Conservation (phyloP, 345 rosid genomes). For the Cardamine resedifolia region DNA sequence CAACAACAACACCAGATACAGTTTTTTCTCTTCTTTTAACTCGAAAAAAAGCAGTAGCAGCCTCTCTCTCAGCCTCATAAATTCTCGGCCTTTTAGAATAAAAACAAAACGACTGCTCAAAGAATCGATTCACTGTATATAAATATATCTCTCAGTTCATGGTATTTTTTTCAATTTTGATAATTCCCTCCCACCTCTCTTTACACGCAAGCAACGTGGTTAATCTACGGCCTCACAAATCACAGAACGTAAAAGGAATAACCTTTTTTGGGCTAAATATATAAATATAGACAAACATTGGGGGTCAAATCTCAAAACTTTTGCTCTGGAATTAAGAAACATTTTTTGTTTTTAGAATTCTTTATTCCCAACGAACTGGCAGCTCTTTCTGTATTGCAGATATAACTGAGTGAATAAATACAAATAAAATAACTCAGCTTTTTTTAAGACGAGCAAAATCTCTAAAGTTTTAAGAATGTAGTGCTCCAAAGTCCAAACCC, state of each 20-base stretch:
- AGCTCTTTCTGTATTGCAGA: not conserved
- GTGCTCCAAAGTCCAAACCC: not conserved
- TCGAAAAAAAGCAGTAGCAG: constrained; percentile 32
- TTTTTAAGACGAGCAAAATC: not conserved
- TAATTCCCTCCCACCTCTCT: constrained; percentile 19
- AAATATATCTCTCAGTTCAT: constrained; percentile 1
- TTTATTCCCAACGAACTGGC: not conserved
- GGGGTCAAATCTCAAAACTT: not conserved
- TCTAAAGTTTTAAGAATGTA: not conserved
- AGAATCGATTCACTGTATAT: constrained; percentile 35
- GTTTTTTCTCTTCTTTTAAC: constrained; percentile 19
- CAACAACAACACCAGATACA: constrained; percentile 30
- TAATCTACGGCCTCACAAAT: constrained; percentile 23
- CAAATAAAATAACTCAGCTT: not conserved
- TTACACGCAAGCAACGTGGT: constrained; percentile 45
- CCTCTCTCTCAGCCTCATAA: constrained; percentile 54
- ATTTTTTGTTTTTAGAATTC: not conserved
- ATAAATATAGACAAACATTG: constrained; percentile 30
- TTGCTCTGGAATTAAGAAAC: constrained; percentile 30
- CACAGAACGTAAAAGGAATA: constrained; percentile 1
- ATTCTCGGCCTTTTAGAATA: constrained; percentile 36
- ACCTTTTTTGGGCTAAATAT: not conserved
- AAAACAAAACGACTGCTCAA: constrained; percentile 37
- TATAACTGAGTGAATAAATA: not conserved
- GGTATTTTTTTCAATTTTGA: constrained; percentile 8